Base-by-base conservation (phyloP, 1,139 yeast genomes). In the Magnusiomyces sp. region DNA sequence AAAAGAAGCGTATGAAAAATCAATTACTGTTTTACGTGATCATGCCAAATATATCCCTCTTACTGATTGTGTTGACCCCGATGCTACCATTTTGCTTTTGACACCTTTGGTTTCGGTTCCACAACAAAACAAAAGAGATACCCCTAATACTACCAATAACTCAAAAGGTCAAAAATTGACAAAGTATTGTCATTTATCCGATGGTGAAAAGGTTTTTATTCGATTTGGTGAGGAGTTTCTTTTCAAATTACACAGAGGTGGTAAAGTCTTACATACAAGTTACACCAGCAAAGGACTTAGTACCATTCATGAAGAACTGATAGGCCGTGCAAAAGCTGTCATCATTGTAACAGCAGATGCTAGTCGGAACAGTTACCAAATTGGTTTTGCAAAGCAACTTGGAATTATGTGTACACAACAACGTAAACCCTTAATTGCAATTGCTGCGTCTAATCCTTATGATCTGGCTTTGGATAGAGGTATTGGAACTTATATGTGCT, bases 241-340 rank as follows among this genome's bases (percentile, higher is more conserved):
- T 34, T 59, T 66, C 6, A 57, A 56, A 38, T 53, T 53, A 16
- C 62, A 59, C 50, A 55, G 65, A 27, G 79, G 74, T 54, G n/a
- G n/a, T n/a, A 76, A 75, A 55, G 80, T 80, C 0, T 62, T 76
- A 20, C 85, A 80, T 58, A 77, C 84, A 0, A 74, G 81, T 0
- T 81, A 81, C 58, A 79, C 85, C 0, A 83, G 84, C 17, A 79
- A 80, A 57, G 86, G 86, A 0, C 68, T 81, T 39, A 77, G 82
- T 13, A 69, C 74, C 11, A 64, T 78, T 46, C 85, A 80, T 58
- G 86, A 81, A 58, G 67, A 72, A 34, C 67, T 80, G 48, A 76
- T 80, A 42, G 80, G 77, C 50, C 70, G 73, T 46, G 71, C 82
- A 9, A 76, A 77, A 52, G 76, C 77, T 2, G 80, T 80, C 9